Evolutionary conservation across 352 stramenopile species (phyloP), one percentile per base, ranked within the genome.

Genomic region (Pythium apleroticum): DNA sequence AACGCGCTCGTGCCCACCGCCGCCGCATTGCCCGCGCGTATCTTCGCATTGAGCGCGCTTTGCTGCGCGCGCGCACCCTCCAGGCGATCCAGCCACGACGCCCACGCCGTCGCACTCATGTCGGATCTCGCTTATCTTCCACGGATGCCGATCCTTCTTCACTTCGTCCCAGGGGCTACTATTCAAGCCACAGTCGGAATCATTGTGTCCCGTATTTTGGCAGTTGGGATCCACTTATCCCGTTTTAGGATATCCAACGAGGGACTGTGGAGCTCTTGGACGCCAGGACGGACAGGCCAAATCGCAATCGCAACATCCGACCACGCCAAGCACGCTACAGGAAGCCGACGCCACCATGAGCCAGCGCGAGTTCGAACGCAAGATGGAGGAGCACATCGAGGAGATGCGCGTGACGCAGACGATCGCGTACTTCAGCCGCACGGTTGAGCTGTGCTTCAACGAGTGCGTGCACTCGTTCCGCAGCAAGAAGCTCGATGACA

Each of bases 371-470:
- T 92, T 94, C 62, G 83, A 94, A 78, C 85, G 85, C 75, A 92
- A 94, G 76, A 94, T 94, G 85, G 85, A 94, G 74, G 80, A 93
- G 84, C 84, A 95, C 78, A 82, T 97, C 59, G 88, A 97, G 73
- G 83, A 95, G 76, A 93, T 93, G 84, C 88, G 90, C 73, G 85
- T 96, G 72, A 90, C 89, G 68, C 87, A 95, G 78, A 93, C 82
- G 30, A 91, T 95, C 65, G 76, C 79, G 58, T 92, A 93, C 75
- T 97, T 96, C 73, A 97, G 90, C 74, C 84, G 87, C 74, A 91
- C 90, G 49, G 88, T 97, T 27, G 89, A 95, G 71, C 76, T 91
- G 30, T 97, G 89, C 74, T 96, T 96, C 68, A 88, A 71, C 57
- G 86, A 96, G 66, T 97, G 89, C 67, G 88, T 96, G 63, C 85